Base-by-base conservation (phyloP, 2,329 filamentous ascomycete species). In the Stagonosporopsis chrysanthemi region DNA sequence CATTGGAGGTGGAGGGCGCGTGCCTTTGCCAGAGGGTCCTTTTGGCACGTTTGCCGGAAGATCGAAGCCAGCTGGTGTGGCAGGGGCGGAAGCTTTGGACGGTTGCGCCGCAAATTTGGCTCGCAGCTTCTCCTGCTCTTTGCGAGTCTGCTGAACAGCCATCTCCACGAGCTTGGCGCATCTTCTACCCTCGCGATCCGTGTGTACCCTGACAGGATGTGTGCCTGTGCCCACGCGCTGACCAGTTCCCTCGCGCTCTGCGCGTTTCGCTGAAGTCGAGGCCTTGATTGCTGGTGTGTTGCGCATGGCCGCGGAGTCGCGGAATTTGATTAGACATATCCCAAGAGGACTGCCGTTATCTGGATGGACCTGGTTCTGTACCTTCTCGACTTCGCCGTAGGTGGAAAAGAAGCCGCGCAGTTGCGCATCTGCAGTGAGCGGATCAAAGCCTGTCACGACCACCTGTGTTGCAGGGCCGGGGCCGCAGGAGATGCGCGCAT, bases 401-500 rank as follows among this genome's bases (percentile, higher is more conserved):
- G 85, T 86, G 17, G 88, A 86, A 73, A 96, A 96, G 51, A 91
- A 85, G 42, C 89, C 86, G 17, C 85, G 86, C 47, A 97, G 84
- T 68, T 91, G 90, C 52, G 87, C 85, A 67, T 96, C 91, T 12
- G 91, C 86, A 38, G 90, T 89, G 63, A 98, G 81, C 6, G 94
- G 93, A 76, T 98, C 95, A 74, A 97, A 97, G n/a, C 92, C 92
- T n/a, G 88, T 93, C 19, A 97, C 92, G 4, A 98, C 89, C 45
- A 99, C 87, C 74, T 97, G 92, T 2, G 90, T 92, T 2, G 95
- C 91, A 14, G 94, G 94, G 0, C 92, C 92, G 23, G 92, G 91
- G 0, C 93, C 94, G 67, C 96, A 87, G 2, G 94, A 96, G 4
- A 91, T 92, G 67, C 87, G 87, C 5, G 88, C 80, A 73, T 98